Percentiles rank a stretch among this genome's conserved stretches.
Evolutionary conservation across 805 yeast genomes (phyloP).

Genomic region (Barnettozyma vustinii): DNA sequence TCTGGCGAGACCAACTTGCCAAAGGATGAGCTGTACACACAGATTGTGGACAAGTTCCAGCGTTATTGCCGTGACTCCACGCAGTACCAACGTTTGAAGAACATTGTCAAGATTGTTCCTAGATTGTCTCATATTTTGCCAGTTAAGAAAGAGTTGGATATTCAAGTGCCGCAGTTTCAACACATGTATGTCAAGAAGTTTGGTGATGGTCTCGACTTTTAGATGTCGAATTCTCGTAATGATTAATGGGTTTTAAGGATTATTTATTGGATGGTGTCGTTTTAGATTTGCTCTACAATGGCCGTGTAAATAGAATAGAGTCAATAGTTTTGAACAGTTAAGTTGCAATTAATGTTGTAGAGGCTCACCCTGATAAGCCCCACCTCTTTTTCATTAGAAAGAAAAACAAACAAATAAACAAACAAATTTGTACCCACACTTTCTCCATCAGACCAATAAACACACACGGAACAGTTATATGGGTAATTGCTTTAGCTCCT

Average conservation of each 20-base stretch:
- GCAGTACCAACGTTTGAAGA: conserved; percentile 11
- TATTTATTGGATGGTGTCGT: background rate
- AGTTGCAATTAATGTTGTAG: background rate
- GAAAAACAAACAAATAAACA: background rate
- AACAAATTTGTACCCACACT: background rate
- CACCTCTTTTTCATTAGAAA: background rate
- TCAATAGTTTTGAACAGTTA: background rate
- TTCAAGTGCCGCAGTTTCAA: conserved; percentile 5
- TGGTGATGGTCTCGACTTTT: background rate
- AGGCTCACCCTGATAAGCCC: background rate
- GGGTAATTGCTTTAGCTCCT: conserved; percentile 6
- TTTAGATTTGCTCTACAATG: background rate
- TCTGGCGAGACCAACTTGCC: background rate
- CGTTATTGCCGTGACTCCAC: conserved; percentile 22
- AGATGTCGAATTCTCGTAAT: background rate
- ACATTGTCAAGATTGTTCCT: conserved; percentile 6
- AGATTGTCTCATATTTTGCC: conserved; percentile 6
- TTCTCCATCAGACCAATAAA: background rate
- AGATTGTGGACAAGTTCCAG: conserved; percentile 19
- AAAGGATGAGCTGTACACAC: conserved; percentile 19
- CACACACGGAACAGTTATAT: background rate
- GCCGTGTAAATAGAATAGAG: background rate
- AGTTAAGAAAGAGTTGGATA: background rate
- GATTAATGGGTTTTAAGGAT: background rate
- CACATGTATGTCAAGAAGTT: background rate